Base-by-base conservation (phyloP, 2,329 filamentous ascomycete species). In the Calycina herbarum region DNA sequence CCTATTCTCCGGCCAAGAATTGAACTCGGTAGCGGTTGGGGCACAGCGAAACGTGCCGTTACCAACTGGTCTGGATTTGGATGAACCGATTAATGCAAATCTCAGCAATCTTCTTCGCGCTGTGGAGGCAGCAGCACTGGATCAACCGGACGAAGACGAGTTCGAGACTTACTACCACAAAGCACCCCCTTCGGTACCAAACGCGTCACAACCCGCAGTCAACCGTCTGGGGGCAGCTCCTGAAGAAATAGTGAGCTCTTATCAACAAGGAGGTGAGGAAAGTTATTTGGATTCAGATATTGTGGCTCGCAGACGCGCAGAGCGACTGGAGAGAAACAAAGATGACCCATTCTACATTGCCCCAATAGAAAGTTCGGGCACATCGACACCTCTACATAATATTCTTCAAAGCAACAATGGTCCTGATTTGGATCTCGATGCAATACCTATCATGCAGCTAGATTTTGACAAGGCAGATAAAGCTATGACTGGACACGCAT, bases 321-420 rank as follows among this genome's bases (percentile, higher is more conserved):
- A 97, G 74, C 86, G 94, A 11, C 80, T 85, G 64, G 93, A 96
- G 75, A 86, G 93, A 64, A 92, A 97, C 77, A 91, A 86, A 71
- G 94, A 98, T 74, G 95, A 99, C 73, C 95, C 95, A 0, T 99
- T 97, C 77, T 99, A 99, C 75, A 98, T 99, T 73, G 82, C 82
- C 29, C 78, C 80, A 7, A 79, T 79, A 45, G 81, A 79, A 54
- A 78, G 80, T 0, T 87, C 86, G 3, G 86, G 87, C 40, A 85
- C 85, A 5, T 89, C 90, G 0, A 94, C 91, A 0, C 92, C 92
- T 0, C 88, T 95, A 60, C 91, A 94, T 73, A 91, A 87, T 69
- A 92, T 95, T 65, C 81, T 91, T 2, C 84, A 87, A 66, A 87
- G 83, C 65, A 87, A 87, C 65, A 94, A 94, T 74, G 89, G 89